Percentiles rank a stretch among this genome's conserved stretches.
phyloP scores from a whole-genome alignment of 164 flowering plant species.

The Piper longum region DNA sequence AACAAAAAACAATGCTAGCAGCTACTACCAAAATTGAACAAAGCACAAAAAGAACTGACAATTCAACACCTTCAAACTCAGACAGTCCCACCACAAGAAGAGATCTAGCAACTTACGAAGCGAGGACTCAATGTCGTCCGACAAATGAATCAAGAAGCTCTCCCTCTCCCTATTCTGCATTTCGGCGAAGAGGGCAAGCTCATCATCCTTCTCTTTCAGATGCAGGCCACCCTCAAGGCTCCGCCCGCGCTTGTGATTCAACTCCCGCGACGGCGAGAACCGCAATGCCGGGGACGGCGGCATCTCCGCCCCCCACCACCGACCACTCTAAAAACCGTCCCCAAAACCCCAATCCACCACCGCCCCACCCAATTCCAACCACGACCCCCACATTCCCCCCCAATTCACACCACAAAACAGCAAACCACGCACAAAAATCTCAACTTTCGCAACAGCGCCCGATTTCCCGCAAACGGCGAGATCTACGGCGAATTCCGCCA shows the following conservation, averaged over 20 bases:
- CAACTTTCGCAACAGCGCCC: neutral
- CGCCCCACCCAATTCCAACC: neutral
- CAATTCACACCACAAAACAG: neutral
- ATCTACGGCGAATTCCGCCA: slow-evolving; percentile 1
- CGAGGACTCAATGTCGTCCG: slow-evolving; percentile 64
- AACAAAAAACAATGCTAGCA: too few species aligned
- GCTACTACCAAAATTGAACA: too few species aligned
- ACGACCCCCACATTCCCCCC: neutral
- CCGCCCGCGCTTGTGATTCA: slow-evolving; percentile 59
- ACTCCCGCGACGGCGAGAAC: slow-evolving; percentile 55
- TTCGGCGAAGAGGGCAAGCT: slow-evolving; percentile 80
- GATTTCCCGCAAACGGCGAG: neutral
- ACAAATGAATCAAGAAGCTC: slow-evolving; percentile 54
- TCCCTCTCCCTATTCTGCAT: slow-evolving; percentile 66
- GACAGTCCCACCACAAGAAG: slow-evolving; percentile 1
- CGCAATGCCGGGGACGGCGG: slow-evolving; percentile 77
- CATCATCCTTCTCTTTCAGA: slow-evolving; percentile 64
- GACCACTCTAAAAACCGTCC: neutral
- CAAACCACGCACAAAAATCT: neutral
- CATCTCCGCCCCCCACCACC: slow-evolving; percentile 27
- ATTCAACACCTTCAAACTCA: neutral
- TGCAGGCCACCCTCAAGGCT: slow-evolving; percentile 58
- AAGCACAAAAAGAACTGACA: too few species aligned
- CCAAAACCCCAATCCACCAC: neutral
- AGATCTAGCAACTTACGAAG: slow-evolving; percentile 41